Evolutionary conservation across 208 protist genomes (phyloP), one percentile per base, ranked within the genome.

Genomic region (Lotmaria passim): DNA sequence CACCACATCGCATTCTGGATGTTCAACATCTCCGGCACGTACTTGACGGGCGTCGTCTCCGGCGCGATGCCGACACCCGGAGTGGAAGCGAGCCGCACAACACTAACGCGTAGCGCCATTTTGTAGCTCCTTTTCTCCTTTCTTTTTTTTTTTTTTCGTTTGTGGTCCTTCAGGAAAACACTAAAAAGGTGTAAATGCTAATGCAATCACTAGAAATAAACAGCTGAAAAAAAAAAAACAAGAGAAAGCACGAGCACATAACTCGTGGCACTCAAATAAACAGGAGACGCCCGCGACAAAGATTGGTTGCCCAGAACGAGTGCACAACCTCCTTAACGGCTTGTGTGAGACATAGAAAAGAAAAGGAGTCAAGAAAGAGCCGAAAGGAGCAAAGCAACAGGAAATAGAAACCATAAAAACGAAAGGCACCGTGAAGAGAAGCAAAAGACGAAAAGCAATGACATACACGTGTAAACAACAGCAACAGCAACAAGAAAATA

Each of bases 21-120:
- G 71, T 95, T 94, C 26, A 97, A 75, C 92, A 97, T 97, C 41
- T 77, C 79, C 23, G 89, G 86, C n/a, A 85, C 83, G 69, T 95
- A 97, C 83, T 97, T 97, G 21, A 97, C 79, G 7, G 92, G 92
- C 36, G 92, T 95, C 39, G 92, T 95, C 81, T 95, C 86, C 19
- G 92, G 92, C 30, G 92, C 89, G 64, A 95, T 95, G 44, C 89
- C 88, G 24, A 97, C 75, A 39, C 86, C 86, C 1, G 89, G 92
- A 51, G 78, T 86, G 34, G 81, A 64, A 26, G 92, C 92, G 30
- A 86, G 77, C 53, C 75, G 46, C 56, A 21, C 48, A n/a, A 38
- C 26, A 38, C 82, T 89, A 66, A 65, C 21, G 3, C 75, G 75
- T 19, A 93, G 44, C 74, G 85, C 73, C 60, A 69, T 68, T 15